Evolutionary conservation across 352 stramenopile genomes (phyloP).

Genomic region (Phytophthora meadii): DNA sequence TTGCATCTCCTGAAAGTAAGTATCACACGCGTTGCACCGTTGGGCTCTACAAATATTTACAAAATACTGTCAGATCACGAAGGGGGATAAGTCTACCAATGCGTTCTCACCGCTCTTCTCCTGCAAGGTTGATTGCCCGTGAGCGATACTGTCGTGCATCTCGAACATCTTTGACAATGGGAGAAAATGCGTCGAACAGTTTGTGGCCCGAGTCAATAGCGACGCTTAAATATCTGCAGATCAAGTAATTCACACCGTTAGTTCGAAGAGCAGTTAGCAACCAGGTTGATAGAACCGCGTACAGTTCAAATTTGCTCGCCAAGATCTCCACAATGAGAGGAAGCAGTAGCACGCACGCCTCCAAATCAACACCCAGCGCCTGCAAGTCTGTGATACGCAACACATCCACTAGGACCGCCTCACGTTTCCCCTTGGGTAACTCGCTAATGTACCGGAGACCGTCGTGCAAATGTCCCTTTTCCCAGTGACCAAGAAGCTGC

Average conservation of each 20-base stretch:
- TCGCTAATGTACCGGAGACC: slow-evolving; percentile 71
- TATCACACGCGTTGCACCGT: slow-evolving; percentile 68
- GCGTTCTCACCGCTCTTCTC: slow-evolving; percentile 64
- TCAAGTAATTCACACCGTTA: slow-evolving; percentile 4
- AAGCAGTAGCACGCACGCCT: slow-evolving; percentile 78
- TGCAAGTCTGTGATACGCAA: slow-evolving; percentile 70
- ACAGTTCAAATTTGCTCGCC: slow-evolving; percentile 72
- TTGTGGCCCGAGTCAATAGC: slow-evolving; percentile 65
- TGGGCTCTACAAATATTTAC: slow-evolving; percentile 38
- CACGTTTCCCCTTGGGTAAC: slow-evolving; percentile 72
- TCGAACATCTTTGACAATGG: slow-evolving; percentile 71
- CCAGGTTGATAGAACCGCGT: slow-evolving; percentile 19
- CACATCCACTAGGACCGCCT: slow-evolving; percentile 78
- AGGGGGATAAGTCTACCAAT: background rate
- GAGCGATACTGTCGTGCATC: slow-evolving; percentile 56
- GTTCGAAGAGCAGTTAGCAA: background rate
- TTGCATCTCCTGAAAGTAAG: slow-evolving; percentile 75
- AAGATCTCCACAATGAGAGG: slow-evolving; percentile 77
- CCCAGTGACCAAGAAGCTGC: slow-evolving; percentile 73
- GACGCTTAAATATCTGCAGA: slow-evolving; percentile 62
- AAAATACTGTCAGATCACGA: slow-evolving; percentile 4
- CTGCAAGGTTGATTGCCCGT: slow-evolving; percentile 73
- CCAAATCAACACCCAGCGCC: slow-evolving; percentile 71
- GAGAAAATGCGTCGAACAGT: slow-evolving; percentile 78
- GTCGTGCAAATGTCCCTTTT: slow-evolving; percentile 74